A percentile compares a stretch with the other conserved stretches of the same genome.
These are phyloP conservation scores for Hyaloscypha bicolor DNA, from an alignment of 495 filamentous ascomycete genomes.

Conservation along the genomic window DNA sequence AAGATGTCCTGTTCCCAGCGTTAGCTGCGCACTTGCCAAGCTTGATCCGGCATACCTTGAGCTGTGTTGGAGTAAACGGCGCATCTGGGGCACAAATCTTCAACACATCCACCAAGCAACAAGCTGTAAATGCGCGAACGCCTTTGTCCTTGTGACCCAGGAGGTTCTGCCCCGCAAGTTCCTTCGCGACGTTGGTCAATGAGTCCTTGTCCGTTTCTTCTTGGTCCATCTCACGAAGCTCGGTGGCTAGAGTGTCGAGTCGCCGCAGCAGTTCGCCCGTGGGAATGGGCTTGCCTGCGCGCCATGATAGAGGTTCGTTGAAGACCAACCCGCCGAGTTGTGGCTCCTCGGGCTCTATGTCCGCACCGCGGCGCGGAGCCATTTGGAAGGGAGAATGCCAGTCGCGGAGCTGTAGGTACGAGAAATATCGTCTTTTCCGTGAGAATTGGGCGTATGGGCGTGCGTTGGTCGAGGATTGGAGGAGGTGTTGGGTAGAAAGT, in stretches of 20 bases:
- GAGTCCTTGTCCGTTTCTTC: constrained; percentile 82
- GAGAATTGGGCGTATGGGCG: neutral
- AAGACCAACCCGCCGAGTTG: constrained; percentile 59
- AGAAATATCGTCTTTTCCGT: neutral
- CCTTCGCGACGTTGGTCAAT: constrained; percentile 81
- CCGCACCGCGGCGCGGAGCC: constrained; percentile 33
- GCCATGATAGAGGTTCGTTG: constrained; percentile 88
- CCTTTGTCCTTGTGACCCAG: constrained; percentile 90
- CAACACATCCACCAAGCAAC: constrained; percentile 92
- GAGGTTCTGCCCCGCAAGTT: constrained; percentile 80
- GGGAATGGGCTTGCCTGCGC: constrained; percentile 84
- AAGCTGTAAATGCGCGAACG: constrained; percentile 83
- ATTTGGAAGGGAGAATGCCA: constrained; percentile 26
- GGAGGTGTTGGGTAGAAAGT: constrained; percentile 5
- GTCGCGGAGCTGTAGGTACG: constrained; percentile 18
- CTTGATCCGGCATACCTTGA: constrained; percentile 67
- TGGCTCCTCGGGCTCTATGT: constrained; percentile 25
- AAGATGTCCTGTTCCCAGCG: constrained; percentile 78
- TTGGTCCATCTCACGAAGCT: constrained; percentile 86
- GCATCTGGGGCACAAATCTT: constrained; percentile 93
- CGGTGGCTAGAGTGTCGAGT: constrained; percentile 76
- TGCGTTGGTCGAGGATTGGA: neutral
- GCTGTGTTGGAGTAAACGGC: constrained; percentile 84
- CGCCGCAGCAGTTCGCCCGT: constrained; percentile 80
- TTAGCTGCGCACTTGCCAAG: constrained; percentile 18